These are phyloP conservation scores for Platanthera guangdongensis DNA, from an alignment of 106 monocot genomes.

Conservation along the genomic window DNA sequence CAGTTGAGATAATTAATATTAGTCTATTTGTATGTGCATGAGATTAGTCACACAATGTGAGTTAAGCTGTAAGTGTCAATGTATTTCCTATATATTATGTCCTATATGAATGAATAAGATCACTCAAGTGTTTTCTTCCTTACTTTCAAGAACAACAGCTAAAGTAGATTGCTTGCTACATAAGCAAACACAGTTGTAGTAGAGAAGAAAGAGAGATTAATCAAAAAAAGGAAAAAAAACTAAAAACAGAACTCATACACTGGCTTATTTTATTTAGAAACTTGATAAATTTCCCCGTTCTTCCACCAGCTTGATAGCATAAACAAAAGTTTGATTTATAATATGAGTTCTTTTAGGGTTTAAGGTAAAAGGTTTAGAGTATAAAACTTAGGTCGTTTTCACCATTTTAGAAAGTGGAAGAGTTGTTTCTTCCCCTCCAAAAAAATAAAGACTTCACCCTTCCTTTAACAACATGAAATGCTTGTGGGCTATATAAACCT, in stretches of 20 bases:
- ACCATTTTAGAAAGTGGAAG: not conserved
- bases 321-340: no score
- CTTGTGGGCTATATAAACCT: not conserved
- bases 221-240: not conserved
- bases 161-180: not conserved
- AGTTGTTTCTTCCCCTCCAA: not conserved
- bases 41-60: no score
- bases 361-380: no score
- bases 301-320: not conserved
- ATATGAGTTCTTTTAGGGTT: no score
- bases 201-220: not conserved
- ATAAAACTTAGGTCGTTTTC: not conserved
- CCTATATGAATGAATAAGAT: no score
- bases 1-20: no score
- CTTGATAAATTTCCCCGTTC: not conserved
- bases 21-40: no score
- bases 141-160: no score
- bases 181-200: not conserved
- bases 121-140: no score
- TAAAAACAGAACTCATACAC: not conserved
- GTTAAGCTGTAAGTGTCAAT: no score
- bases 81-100: no score
- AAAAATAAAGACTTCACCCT: not conserved
- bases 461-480: not conserved
- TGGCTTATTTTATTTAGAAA: not conserved